Evolutionary conservation across 768 basidiomycete species (phyloP).

Genomic region (Psilocybe tampanensis): DNA sequence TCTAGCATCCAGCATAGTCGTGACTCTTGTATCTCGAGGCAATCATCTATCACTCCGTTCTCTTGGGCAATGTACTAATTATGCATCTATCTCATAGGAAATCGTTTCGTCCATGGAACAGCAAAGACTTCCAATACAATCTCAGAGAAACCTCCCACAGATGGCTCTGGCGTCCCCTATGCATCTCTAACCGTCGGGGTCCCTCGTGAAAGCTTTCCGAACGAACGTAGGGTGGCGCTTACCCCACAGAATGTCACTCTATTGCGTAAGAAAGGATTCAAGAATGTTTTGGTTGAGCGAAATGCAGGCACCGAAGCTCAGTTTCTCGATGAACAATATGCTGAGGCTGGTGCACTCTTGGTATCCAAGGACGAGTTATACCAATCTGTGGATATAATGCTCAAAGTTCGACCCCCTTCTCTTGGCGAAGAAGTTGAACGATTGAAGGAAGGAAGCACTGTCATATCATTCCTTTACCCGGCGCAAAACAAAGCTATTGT

Average conservation of each 20-base stretch:
- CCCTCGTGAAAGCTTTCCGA: conserved; percentile 74
- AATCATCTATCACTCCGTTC: not conserved
- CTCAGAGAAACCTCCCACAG: conserved; percentile 27
- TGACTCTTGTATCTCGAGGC: conserved; percentile 17
- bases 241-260: conserved; percentile 78
- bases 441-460: conserved; percentile 74
- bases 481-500: conserved; percentile 78
- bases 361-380: conserved; percentile 76
- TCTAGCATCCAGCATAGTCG: conserved; percentile 15
- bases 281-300: conserved; percentile 69
- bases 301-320: conserved; percentile 73
- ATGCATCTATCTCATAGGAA: conserved; percentile 21
- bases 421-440: conserved; percentile 59
- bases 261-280: conserved; percentile 83
- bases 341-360: conserved; percentile 76
- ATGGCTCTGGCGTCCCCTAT: conserved; percentile 55
- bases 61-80: not conserved
- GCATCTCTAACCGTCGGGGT: conserved; percentile 75
- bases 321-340: conserved; percentile 81
- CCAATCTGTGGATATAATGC: conserved; percentile 69
- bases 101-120: conserved; percentile 36
- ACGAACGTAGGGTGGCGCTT: conserved; percentile 79
- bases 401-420: conserved; percentile 84
- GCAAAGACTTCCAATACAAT: conserved; percentile 26
- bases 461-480: conserved; percentile 86